phyloP scores from a whole-genome alignment of 2,329 filamentous ascomycete species.

The Xylariaceae sp. region DNA sequence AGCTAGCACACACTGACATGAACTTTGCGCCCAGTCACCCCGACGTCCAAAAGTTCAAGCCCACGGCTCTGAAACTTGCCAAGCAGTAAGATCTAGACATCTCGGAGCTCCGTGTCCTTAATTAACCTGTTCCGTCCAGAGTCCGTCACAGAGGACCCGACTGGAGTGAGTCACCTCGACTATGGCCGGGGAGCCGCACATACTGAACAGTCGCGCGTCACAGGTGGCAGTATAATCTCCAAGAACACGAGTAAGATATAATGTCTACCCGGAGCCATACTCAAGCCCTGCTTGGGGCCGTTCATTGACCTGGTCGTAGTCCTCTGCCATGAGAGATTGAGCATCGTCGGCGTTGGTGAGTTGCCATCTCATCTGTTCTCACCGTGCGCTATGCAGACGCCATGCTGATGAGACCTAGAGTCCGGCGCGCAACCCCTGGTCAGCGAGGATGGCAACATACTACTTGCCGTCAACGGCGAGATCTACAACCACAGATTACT shows the following conservation, averaged over 20 bases:
- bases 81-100: conserved; percentile 67
- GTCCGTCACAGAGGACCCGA: conserved; percentile 95
- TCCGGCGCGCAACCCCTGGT: conserved; percentile 92
- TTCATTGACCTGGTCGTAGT: conserved; percentile 45
- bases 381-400: conserved; percentile 1
- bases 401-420: no score
- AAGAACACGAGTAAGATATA: conserved; percentile 79
- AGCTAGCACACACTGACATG: conserved; percentile 3
- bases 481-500: conserved; percentile 99
- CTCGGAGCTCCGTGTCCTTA: conserved; percentile 12
- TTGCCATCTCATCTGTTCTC: conserved; percentile 19
- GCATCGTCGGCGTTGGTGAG: conserved; percentile 92
- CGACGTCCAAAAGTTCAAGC: conserved; percentile 94
- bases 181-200: conserved; percentile 9
- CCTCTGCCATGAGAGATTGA: conserved; percentile 93
- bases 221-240: conserved; percentile 79
- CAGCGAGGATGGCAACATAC: conserved; percentile 81
- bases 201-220: conserved; percentile 16
- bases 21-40: conserved; percentile 55
- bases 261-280: no score
- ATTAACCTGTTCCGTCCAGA: conserved; percentile 45
- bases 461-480: conserved; percentile 96
- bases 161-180: conserved; percentile 70
- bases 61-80: conserved; percentile 82
- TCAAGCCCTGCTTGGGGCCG: no score